phyloP scores from a whole-genome alignment of 2,329 filamentous ascomycete species.

The Diaporthe destruens region DNA sequence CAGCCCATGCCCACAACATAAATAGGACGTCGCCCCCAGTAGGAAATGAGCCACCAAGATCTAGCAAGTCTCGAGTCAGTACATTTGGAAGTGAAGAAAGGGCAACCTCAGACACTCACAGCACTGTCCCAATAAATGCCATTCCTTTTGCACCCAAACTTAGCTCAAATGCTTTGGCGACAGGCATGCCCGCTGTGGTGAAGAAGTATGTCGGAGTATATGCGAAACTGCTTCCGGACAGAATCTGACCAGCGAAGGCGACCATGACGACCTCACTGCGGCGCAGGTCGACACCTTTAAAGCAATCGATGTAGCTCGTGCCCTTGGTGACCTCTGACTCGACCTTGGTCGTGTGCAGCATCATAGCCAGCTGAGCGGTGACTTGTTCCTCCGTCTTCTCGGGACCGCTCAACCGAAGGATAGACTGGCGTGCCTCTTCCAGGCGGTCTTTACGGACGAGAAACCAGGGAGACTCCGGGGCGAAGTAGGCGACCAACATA shows the following conservation, averaged over 20 bases:
- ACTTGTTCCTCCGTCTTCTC: constrained; percentile 53
- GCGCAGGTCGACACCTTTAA: constrained; percentile 56
- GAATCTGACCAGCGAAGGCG: constrained; percentile 51
- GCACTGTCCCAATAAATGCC: constrained; percentile 59
- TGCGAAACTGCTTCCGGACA: constrained; percentile 53
- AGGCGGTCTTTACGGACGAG: constrained; percentile 60
- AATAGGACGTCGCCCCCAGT: constrained; percentile 25
- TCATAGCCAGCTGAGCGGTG: constrained; percentile 56
- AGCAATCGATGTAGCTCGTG: constrained; percentile 56
- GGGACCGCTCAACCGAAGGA: constrained; percentile 59
- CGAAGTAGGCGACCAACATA: constrained; percentile 48
- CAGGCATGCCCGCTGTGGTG: constrained; percentile 52
- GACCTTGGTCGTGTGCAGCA: constrained; percentile 57
- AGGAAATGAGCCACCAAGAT: constrained; percentile 23
- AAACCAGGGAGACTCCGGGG: constrained; percentile 63
- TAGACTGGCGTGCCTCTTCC: constrained; percentile 60
- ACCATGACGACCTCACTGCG: constrained; percentile 54
- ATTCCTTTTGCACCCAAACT: constrained; percentile 55
- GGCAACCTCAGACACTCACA: constrained; percentile 53
- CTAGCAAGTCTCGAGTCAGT: background rate
- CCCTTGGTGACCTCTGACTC: constrained; percentile 52
- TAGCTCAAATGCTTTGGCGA: constrained; percentile 51
- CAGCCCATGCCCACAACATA: constrained; percentile 8
- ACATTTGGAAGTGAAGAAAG: background rate
- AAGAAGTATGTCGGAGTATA: constrained; percentile 58